Evolutionary conservation across 1,284 basidiomycete genomes (phyloP), one percentile per base, ranked within the genome.

Genomic region (Xerocomus amazonicus): DNA sequence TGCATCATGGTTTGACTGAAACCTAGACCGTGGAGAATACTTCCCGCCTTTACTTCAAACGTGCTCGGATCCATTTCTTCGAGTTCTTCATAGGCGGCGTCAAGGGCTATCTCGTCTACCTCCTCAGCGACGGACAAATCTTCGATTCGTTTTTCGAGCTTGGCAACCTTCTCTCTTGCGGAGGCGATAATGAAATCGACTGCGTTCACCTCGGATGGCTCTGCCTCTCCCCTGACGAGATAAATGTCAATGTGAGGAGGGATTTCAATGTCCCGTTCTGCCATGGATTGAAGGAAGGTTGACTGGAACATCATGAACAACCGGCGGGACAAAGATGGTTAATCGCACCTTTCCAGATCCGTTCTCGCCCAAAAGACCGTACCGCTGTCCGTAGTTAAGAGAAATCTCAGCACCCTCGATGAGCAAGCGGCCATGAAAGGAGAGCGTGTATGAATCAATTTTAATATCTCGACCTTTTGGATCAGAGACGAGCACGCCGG

Each of bases 221-320:
- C 97, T 3, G 91, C 96, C 70, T 98, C 96, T 59, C 96, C 96
- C 31, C 84, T 74, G 56, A 99, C 96, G 56, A 98, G 84, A 76
- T 99, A 97, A 71, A 98, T 97, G 70, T 99, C 96, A 66, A 99
- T 91, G 73, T 99, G 94, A 10, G 83, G 77, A 27, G 96, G 96
- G 56, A 99, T 97, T 48, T 90, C 85, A 54, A 99, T 91, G 66
- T 99, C 96, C 53, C 93, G 87, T 60, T 93, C 87, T 17, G 92
- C 90, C 62, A 96, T 83, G 13, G 87, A 87, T 75, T 81, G 74
- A 9, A 84, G 73, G 66, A 84, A 82, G 1, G 82, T 84, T 0
- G 83, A 84, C 82, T 84, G 33, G 26, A 29, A 46, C 43, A 6
- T 50, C 33, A 36, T 61, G 40, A 51, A 48, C 43, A 26, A 55